Evolutionary conservation across 2,329 filamentous ascomycete genomes (phyloP).

Genomic region (Penicillium brasilianum): DNA sequence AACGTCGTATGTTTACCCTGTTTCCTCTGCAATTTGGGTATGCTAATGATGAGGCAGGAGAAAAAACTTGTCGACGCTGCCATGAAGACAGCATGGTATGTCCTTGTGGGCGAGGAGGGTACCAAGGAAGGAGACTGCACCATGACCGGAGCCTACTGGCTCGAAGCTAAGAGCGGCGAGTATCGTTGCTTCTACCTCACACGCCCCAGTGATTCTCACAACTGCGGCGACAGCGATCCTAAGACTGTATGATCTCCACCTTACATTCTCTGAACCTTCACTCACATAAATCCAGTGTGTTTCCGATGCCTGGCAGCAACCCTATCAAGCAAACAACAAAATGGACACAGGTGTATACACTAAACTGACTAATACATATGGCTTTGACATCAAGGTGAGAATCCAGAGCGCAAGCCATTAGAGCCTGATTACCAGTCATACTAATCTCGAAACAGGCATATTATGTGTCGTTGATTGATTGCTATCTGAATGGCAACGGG

Average conservation of each 20-base stretch:
- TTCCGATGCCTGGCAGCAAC: slow-evolving; percentile 4
- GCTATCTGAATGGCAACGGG: slow-evolving; percentile 2
- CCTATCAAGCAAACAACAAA: slow-evolving; percentile 1
- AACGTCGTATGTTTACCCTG: not conserved
- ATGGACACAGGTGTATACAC: slow-evolving; percentile 4
- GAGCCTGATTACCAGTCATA: not conserved
- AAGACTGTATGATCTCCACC: not conserved
- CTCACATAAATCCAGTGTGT: not conserved
- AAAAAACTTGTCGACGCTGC: not conserved
- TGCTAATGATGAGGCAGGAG: not conserved
- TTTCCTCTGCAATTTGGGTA: no score
- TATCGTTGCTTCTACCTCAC: slow-evolving; percentile 12
- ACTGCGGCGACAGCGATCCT: not conserved
- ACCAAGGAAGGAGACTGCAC: slow-evolving; percentile 2
- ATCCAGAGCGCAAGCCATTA: not conserved
- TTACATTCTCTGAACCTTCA: no score
- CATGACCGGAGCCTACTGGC: slow-evolving; percentile 9
- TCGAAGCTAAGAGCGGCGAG: slow-evolving; percentile 4
- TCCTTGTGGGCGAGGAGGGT: slow-evolving; percentile 2
- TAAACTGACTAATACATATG: slow-evolving; percentile 4
- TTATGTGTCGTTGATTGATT: not conserved
- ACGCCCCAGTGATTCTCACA: not conserved
- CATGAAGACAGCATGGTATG: slow-evolving; percentile 2
- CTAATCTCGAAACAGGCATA: not conserved
- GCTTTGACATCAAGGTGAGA: slow-evolving; percentile 8